A percentile compares a stretch with the other conserved stretches of the same genome.
Conservation (phyloP, 1,139 yeast species). For the Scheffersomyces stambukii region DNA sequence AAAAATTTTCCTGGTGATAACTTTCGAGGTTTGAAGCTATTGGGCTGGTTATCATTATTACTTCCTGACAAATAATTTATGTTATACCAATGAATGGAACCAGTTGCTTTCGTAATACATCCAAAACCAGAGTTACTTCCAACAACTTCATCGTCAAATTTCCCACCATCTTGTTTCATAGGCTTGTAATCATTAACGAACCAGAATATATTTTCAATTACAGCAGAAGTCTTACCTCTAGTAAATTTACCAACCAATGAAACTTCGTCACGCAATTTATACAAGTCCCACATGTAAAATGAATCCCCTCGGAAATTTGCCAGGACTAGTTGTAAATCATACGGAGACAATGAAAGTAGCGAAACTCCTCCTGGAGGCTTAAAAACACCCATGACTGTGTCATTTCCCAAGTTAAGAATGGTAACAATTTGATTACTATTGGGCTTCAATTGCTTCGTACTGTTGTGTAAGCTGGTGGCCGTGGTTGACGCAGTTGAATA, state of each 20-base stretch:
- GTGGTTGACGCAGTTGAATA: constrained; percentile 36
- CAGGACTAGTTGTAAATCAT: constrained; percentile 57
- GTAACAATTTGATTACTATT: constrained; percentile 34
- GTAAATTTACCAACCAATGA: constrained; percentile 55
- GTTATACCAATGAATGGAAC: constrained; percentile 64
- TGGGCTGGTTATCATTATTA: constrained; percentile 18
- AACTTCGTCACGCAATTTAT: constrained; percentile 48
- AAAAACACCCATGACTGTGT: constrained; percentile 46
- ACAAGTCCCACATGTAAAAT: constrained; percentile 61
- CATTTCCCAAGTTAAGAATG: constrained; percentile 45
- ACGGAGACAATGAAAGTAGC: constrained; percentile 56
- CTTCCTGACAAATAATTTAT: constrained; percentile 37
- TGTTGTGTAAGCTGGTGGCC: constrained; percentile 26
- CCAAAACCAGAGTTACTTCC: constrained; percentile 48
- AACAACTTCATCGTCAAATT: too few species aligned
- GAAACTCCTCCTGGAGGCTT: constrained; percentile 64
- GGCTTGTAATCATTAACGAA: constrained; percentile 21
- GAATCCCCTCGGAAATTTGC: constrained; percentile 58
- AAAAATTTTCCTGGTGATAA: constrained; percentile 14
- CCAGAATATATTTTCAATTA: constrained; percentile 54
- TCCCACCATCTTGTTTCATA: too few species aligned
- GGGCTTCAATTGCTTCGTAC: constrained; percentile 20
- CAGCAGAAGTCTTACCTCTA: constrained; percentile 63
- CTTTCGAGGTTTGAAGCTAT: constrained; percentile 14
- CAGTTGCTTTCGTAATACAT: constrained; percentile 50